Conservation (phyloP, 208 protist species). For the Leishmania tropica region DNA sequence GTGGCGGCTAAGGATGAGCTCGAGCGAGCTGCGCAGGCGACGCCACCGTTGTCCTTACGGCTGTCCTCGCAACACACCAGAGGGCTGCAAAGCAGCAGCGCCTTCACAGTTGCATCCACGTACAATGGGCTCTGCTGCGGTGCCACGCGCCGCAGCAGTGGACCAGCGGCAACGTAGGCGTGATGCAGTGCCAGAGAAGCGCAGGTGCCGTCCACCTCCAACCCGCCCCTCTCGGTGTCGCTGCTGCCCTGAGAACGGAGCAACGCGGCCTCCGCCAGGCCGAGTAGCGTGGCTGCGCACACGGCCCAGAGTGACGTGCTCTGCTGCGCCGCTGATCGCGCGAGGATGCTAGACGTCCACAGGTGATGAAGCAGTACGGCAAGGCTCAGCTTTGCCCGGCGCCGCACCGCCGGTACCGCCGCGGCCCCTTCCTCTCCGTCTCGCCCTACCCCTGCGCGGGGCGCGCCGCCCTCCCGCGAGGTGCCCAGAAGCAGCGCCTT, state of each 20-base stretch:
- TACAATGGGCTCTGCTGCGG: constrained; percentile 1
- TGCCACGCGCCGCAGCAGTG: constrained; percentile 10
- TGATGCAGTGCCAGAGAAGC: constrained; percentile 12
- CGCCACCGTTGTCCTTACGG: not conserved
- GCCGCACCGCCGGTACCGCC: not conserved
- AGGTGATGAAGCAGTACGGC: constrained; percentile 25
- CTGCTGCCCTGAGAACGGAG: not conserved
- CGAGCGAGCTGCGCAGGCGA: not conserved
- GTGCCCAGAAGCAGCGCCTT: constrained; percentile 25
- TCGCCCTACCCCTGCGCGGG: too few relatives aligned
- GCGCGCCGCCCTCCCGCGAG: not conserved
- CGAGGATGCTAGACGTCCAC: constrained; percentile 7
- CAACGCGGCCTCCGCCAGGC: constrained; percentile 1
- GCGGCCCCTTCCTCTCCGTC: not conserved
- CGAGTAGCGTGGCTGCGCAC: constrained; percentile 28
- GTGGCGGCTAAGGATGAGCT: not conserved
- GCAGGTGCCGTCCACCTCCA: not conserved
- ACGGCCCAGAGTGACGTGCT: constrained; percentile 21
- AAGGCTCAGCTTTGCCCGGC: constrained; percentile 12
- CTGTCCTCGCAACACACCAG: not conserved
- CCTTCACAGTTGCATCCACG: constrained; percentile 21
- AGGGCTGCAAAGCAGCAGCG: constrained; percentile 18
- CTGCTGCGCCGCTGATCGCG: constrained; percentile 16
- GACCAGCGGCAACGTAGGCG: constrained; percentile 22
- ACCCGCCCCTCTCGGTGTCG: not conserved